Evolutionary conservation across 106 monocot species (phyloP), one percentile per base, ranked within the genome.

Genomic region (Triglochin maritima): DNA sequence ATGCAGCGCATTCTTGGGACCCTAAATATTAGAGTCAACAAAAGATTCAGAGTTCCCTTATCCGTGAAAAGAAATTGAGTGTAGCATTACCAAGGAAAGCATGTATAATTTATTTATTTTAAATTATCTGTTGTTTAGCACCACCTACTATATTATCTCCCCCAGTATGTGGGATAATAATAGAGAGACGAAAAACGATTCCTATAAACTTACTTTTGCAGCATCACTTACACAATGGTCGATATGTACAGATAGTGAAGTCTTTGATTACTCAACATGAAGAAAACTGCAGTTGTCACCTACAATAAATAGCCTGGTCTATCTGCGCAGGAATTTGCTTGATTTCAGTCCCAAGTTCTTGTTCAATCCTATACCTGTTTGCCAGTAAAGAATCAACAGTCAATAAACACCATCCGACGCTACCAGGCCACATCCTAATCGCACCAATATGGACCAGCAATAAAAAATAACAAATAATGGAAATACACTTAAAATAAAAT

Each of bases 321-420:
- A 98, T 91, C 71, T 91, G 87, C 5, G 84, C 83, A 44, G 96
- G 96, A 66, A 98, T 98, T 61, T 87, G 83, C 65, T 92, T 91
- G 41, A 98, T 98, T 69, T 98, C 96, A 48, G 96, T 92, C 44
- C 91, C 96, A 64, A 98, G 81, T 73, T 98, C 91, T 82, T 98
- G 85, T 77, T 98, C 96, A 62, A 92, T 98, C 81, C 91, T 85
- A 77, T 84, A 86, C 74, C 96, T 98, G 53, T 66, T 29, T 66
- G 53, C 5, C 10, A 66, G 10, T 5, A 29, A 29, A 29, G 29
- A 29, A 29, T 29, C 29, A 29, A 29, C 29, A 29, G 29, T 29
- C 29, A 29, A 29, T 29, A 29, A 29, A 29, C 29, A n/a, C n/a
- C n/a, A 29, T 29, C 29, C 1, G 29, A 29, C 29, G 29, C 29